Base-by-base conservation (phyloP, 495 filamentous ascomycete species). In the Lasiosphaeriaceae sp. region DNA sequence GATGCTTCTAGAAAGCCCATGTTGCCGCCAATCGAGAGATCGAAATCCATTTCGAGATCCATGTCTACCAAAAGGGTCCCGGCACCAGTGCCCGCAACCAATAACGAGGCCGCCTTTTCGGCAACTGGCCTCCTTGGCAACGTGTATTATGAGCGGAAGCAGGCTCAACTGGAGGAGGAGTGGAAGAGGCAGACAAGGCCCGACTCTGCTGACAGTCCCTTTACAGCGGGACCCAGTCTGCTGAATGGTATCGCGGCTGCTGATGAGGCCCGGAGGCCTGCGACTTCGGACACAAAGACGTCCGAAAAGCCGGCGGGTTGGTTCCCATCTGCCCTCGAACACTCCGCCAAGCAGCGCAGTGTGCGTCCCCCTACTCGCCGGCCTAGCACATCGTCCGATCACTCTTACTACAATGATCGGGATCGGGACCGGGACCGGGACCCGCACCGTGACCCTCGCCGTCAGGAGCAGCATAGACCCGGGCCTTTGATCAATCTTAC, bases 401-500 rank as follows among this genome's bases (percentile, higher is more conserved):
- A 47, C 16, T 34, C 50, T 9, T 47, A 56, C 17, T 47, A 45
- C 8, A 23, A 35, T 21, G 52, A 63, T 17, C 48, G 29, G n/a
- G 45, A 46, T 19, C 50, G 39, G 4, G 23, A 23, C 34, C 39
- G 12, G 34, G 7, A 20, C 20, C 39, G 35, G 56, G 8, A 47
- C 47, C n/a, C n/a, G n/a, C n/a, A n/a, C n/a, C 45, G 52, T 24
- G 45, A 63, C 44, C 69, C 65, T 2, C 65, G 59, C 49, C 59
- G 59, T 9, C 59, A 55, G 21, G 59, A 61, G 12, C 66, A 58
- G 8, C 53, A 6, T 12, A 35, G 48, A 3, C 31, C 37, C 0
- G 56, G 63, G 21, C 66, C 92, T 1, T 77, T 96, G 0, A 75
- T 96, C 12, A 88, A 92, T 61, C 78, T 94, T 19, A 89, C 84